Conservation (phyloP, 1,139 yeast genomes). For the Entelexis paramagnoliae region DNA sequence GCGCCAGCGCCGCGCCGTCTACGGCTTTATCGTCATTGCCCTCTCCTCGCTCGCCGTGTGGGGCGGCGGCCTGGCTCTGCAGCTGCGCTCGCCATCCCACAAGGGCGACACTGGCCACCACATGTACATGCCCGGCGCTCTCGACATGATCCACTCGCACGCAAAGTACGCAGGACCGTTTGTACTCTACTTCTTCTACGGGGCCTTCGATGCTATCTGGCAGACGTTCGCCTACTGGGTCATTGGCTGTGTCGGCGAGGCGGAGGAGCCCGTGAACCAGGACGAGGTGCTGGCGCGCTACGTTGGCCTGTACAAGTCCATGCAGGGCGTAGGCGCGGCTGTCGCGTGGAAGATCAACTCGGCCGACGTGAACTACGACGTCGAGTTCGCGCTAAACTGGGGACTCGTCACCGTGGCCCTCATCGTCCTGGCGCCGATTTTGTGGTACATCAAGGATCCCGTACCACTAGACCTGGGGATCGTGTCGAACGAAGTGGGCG, state of each 20-base stretch:
- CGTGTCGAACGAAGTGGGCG: neutral
- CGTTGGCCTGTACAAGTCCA: constrained; percentile 54
- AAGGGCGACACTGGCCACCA: constrained; percentile 26
- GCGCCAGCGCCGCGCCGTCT: constrained; percentile 40
- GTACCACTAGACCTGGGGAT: neutral
- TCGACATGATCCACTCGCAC: constrained; percentile 39
- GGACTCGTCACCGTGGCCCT: constrained; percentile 44
- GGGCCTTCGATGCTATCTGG: constrained; percentile 48
- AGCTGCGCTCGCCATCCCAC: constrained; percentile 36
- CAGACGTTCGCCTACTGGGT: constrained; percentile 49
- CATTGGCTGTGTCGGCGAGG: constrained; percentile 44
- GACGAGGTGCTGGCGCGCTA: constrained; percentile 38
- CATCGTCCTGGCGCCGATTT: constrained; percentile 35
- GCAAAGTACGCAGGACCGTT: constrained; percentile 46
- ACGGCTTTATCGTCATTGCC: constrained; percentile 40
- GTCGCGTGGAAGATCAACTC: constrained; percentile 54
- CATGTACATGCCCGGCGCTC: constrained; percentile 10
- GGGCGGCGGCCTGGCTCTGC: constrained; percentile 55
- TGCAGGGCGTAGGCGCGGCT: constrained; percentile 57
- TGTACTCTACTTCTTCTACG: constrained; percentile 53
- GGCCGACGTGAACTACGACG: constrained; percentile 35
- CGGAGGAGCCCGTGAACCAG: neutral
- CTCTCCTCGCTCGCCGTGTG: constrained; percentile 42
- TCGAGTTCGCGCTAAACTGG: constrained; percentile 48
- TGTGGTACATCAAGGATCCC: constrained; percentile 31